phyloP scores from a whole-genome alignment of 345 rosid genomes.

The Psidium friedrichsthalianum region DNA sequence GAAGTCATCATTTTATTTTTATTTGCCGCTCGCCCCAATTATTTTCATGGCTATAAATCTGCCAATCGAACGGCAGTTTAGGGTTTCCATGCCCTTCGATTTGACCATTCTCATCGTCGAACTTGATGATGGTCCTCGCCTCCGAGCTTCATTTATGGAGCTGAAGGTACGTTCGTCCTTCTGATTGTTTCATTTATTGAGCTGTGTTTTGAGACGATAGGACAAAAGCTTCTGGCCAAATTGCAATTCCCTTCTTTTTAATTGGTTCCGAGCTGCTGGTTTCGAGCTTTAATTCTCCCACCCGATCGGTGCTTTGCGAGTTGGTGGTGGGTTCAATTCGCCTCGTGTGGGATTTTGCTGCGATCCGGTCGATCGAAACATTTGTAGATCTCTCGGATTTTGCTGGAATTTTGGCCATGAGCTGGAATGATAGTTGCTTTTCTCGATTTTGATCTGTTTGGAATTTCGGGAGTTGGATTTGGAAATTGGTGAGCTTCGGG shows the following conservation, averaged over 20 bases:
- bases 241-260: neutral
- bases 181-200: neutral
- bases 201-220: neutral
- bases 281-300: neutral
- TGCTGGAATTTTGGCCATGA: neutral
- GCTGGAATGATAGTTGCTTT: slow-evolving; percentile 46
- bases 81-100: neutral
- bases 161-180: neutral
- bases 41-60: neutral
- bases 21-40: neutral
- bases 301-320: neutral
- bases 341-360: neutral
- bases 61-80: neutral
- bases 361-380: neutral
- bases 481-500: neutral
- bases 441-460: slow-evolving; percentile 48
- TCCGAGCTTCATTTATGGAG: neutral
- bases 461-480: neutral
- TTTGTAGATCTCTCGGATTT: neutral
- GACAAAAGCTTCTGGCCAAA: neutral
- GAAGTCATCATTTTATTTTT: neutral
- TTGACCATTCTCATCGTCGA: neutral
- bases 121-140: neutral
- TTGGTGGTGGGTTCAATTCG: neutral
- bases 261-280: too few species aligned